Evolutionary conservation across 805 yeast genomes (phyloP), one percentile per base, ranked within the genome.

Genomic region (Lachancea waltii): DNA sequence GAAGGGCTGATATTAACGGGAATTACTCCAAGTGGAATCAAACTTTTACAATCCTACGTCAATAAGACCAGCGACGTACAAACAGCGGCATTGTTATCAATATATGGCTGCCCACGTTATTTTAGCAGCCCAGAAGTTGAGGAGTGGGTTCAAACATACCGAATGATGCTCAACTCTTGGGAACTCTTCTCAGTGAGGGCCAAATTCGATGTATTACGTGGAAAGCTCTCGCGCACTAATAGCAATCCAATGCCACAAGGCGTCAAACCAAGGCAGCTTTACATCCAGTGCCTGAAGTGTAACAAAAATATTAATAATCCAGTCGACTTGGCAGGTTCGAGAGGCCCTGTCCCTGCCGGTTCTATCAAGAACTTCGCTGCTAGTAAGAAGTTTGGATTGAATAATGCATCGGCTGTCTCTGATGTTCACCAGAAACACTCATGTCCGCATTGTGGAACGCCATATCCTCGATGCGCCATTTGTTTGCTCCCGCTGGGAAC

Each of bases 1-100:
- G 97, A 90, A 59, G 97, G 97, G 1, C 66, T 90, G 29, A 77
- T 89, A 13, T 63, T 90, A 32, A 87, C 97, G 0, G 98, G 98
- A n/a, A 73, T 90, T 19, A 87, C 97, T 0, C 87, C 90, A 1
- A 67, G 75, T 36, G 94, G 95, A 0, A 75, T 85, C 22, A 84
- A 84, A 53, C 66, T 90, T 33, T 60, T 90, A 29, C 96, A 89
- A 61, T 75, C 85, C 0, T 90, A 83, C 60, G 92, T 89, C 23
- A 90, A 87, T 58, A 70, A 89, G 50, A 85, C 95, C 0, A 75
- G 85, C 37, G 98, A 90, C 58, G 82, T 87, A 2, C 98, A 90
- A 58, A 87, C 95, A 0, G 96, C 95, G 0, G 80, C 95, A 0
- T 62, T 89, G 36, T 77, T 90, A 3, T 73, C 85, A 0, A 70